A percentile compares a stretch with the other conserved stretches of the same genome.
Evolutionary conservation across 2,329 filamentous ascomycete genomes (phyloP).

Genomic region (Colletotrichum sp.): DNA sequence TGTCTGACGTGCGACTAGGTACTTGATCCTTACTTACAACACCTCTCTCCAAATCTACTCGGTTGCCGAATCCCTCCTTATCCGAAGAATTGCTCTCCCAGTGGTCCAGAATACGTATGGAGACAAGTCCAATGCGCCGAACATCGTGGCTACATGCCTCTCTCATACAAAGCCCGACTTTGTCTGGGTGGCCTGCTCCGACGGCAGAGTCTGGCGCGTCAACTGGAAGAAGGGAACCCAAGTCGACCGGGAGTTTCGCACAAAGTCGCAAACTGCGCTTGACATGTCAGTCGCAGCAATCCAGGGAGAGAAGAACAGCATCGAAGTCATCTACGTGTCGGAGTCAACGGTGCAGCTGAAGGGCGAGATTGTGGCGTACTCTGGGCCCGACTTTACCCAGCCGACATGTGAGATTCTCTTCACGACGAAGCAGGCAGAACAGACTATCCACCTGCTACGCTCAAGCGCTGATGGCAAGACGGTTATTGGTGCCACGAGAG

Average conservation of each 20-base stretch:
- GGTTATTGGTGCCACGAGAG: conserved; percentile 47
- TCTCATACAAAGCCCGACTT: conserved; percentile 46
- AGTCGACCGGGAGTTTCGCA: conserved; percentile 45
- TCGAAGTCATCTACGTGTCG: conserved; percentile 46
- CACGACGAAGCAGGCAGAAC: conserved; percentile 37
- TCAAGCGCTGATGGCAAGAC: conserved; percentile 60
- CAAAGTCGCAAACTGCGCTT: conserved; percentile 47
- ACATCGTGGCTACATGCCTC: conserved; percentile 47
- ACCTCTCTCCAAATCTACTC: conserved; percentile 83
- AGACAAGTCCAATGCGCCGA: conserved; percentile 30
- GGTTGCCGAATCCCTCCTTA: conserved; percentile 78
- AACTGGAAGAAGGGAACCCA: conserved; percentile 60
- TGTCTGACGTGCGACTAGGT: conserved; percentile 51
- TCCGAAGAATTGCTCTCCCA: conserved; percentile 70
- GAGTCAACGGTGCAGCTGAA: conserved; percentile 10
- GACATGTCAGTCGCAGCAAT: conserved; percentile 50
- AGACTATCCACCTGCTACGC: conserved; percentile 47
- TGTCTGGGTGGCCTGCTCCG: conserved; percentile 65
- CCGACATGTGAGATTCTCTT: conserved; percentile 40
- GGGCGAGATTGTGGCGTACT: conserved; percentile 51
- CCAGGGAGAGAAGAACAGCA: conserved; percentile 33
- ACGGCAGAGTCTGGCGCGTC: conserved; percentile 61
- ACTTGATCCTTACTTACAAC: conserved; percentile 77
- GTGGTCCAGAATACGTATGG: conserved; percentile 26
- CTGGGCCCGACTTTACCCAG: conserved; percentile 31